Conservation (phyloP, 768 basidiomycete species). For the Leccinum ochraceum region DNA sequence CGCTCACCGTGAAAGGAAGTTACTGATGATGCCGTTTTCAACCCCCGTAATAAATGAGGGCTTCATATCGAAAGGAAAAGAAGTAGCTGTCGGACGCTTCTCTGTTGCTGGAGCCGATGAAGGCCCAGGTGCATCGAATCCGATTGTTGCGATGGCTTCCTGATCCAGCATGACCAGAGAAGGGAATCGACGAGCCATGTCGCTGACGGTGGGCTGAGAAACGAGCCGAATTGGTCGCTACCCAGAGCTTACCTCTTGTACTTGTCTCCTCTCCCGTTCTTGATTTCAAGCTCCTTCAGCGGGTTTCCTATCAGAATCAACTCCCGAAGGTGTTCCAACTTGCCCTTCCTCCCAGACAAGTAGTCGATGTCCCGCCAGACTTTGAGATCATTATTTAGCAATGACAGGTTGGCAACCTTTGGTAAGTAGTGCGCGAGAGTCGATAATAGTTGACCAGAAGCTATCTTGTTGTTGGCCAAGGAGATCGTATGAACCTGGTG, state of each 20-base stretch:
- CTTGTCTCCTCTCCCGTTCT: slow-evolving; percentile 54
- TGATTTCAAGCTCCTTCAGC: slow-evolving; percentile 59
- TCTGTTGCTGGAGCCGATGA: slow-evolving; percentile 41
- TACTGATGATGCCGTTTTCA: slow-evolving; percentile 63
- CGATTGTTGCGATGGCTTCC: slow-evolving; percentile 72
- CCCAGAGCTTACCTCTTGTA: slow-evolving; percentile 62
- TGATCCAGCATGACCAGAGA: slow-evolving; percentile 83
- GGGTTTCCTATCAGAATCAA: slow-evolving; percentile 78
- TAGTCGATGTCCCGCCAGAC: slow-evolving; percentile 70
- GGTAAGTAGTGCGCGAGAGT: slow-evolving; percentile 76
- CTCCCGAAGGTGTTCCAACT: slow-evolving; percentile 66
- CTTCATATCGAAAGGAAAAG: slow-evolving; percentile 77
- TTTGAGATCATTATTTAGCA: slow-evolving; percentile 74
- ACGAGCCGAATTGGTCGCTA: not conserved
- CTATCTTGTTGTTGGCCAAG: slow-evolving; percentile 76
- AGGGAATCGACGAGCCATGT: slow-evolving; percentile 78
- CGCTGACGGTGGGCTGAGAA: slow-evolving; percentile 45
- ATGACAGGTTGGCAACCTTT: slow-evolving; percentile 73
- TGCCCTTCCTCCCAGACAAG: slow-evolving; percentile 58
- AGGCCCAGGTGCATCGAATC: slow-evolving; percentile 70
- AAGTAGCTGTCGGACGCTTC: slow-evolving; percentile 57
- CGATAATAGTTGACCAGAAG: slow-evolving; percentile 56
- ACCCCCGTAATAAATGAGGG: slow-evolving; percentile 76
- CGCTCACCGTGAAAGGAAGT: slow-evolving; percentile 75
- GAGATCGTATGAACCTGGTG: slow-evolving; percentile 76